A percentile compares a stretch with the other conserved stretches of the same genome.
Evolutionary conservation across 345 rosid genomes (phyloP).

Genomic region (Acer negundo): DNA sequence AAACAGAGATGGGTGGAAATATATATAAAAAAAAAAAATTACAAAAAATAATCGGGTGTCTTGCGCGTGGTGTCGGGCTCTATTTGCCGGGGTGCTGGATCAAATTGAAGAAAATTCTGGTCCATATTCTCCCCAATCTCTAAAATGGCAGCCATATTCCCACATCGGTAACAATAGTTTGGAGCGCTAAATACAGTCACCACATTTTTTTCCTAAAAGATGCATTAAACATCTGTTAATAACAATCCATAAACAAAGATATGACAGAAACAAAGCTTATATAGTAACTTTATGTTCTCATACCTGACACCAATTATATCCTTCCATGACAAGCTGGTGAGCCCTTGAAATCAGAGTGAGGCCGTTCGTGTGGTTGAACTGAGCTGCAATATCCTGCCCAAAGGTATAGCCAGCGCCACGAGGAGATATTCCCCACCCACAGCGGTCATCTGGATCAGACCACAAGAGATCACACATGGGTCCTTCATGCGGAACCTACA

Average conservation of each 20-base stretch:
- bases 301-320: conserved; percentile 96
- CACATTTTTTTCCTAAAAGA: conserved; percentile 75
- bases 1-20: conserved; percentile 33
- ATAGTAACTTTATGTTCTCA: conserved; percentile 9
- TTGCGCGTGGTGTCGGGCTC: conserved; percentile 95
- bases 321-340: conserved; percentile 98
- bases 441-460: conserved; percentile 98
- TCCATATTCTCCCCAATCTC: conserved; percentile 97
- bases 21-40: conserved; percentile 34
- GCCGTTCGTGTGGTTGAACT: conserved; percentile 88
- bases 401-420: conserved; percentile 98
- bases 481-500: conserved; percentile 95
- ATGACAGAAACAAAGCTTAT: not conserved
- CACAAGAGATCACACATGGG: conserved; percentile 98
- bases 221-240: not conserved
- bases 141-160: conserved; percentile 96
- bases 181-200: conserved; percentile 98
- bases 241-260: not conserved
- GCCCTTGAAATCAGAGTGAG: conserved; percentile 88
- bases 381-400: conserved; percentile 88
- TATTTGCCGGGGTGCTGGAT: conserved; percentile 91
- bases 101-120: conserved; percentile 91
- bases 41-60: conserved; percentile 98
- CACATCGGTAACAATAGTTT: conserved; percentile 90
- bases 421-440: conserved; percentile 99